Evolutionary conservation across 805 yeast genomes (phyloP), one percentile per base, ranked within the genome.

Genomic region (Sporopachydermia lactativora): DNA sequence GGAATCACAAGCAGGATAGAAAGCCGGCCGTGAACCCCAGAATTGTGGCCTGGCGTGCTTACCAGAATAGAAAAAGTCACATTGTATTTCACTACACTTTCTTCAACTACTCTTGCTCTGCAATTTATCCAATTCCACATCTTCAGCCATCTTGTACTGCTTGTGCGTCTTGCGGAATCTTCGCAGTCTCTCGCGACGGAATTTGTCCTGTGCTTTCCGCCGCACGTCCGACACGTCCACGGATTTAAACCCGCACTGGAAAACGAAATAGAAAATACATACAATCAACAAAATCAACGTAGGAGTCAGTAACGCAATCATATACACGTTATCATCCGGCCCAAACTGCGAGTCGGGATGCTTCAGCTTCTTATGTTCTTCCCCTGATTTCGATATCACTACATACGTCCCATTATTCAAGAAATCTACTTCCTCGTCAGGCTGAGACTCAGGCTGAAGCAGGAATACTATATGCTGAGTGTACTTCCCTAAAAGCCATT

Each of bases 361-460:
- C 37, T 51, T 55, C 19, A 42, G 36, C n/a, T 41, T 36, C 28
- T 48, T 51, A 42, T 52, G 54, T 47, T 54, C 57, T 17, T 51
- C 53, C 43, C 57, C 55, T 11, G 62, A 50, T 42, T 62, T 69
- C 47, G 71, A 47, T 14, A 44, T 73, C 39, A 66, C 60, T 14
- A 81, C 73, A 36, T 66, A 53, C 3, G 81, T 71, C 16, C 77
- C 75, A 47, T 71, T 64, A 37, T 63, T 54, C 46, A 73, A 46
- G 11, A 73, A 61, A 45, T 73, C 66, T 52, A 80, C 80, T 2
- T 78, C 88, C 3, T 77, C 83, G 54, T 78, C 85, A 2, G 64
- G 51, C 15, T 77, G 65, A 37, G 63, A 64, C 41, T 75, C 79
- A 1, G 94, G 89, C 58, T 86, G 95, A 38, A 85, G 68, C 2